phyloP scores from a whole-genome alignment of 352 stramenopile genomes.

The Phytophthora boehmeriae region DNA sequence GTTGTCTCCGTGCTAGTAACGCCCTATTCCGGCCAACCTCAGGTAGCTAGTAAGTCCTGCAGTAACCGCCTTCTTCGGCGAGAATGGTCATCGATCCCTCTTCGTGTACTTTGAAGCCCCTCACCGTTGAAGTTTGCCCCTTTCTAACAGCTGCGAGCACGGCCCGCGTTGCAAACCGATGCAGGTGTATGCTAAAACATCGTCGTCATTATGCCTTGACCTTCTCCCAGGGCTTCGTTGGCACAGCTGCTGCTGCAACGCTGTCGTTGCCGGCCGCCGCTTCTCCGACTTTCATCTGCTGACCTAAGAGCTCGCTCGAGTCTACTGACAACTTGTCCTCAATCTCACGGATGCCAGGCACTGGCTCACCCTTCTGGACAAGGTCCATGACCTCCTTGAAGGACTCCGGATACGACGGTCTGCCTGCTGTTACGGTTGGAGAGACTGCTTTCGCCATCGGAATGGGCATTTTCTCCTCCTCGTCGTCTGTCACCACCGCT shows the following conservation, averaged over 20 bases:
- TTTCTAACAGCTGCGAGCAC: neutral
- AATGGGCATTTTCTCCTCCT: conserved; percentile 40
- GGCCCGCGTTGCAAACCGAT: conserved; percentile 12
- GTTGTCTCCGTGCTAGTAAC: too few relatives aligned
- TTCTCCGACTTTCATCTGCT: conserved; percentile 28
- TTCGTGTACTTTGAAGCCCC: too few relatives aligned
- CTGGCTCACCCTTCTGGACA: conserved; percentile 70
- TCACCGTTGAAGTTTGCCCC: too few relatives aligned
- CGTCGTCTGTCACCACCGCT: conserved; percentile 2
- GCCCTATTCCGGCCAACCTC: too few relatives aligned
- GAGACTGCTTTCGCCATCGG: conserved; percentile 15
- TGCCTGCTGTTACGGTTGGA: conserved; percentile 20
- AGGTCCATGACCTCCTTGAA: conserved; percentile 81
- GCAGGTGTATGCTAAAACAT: neutral
- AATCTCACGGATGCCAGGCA: conserved; percentile 78
- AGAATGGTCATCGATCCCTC: too few relatives aligned
- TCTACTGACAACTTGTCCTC: conserved; percentile 79
- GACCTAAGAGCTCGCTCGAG: conserved; percentile 32
- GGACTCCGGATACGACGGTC: conserved; percentile 66
- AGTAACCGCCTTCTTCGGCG: too few relatives aligned
- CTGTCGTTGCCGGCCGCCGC: neutral
- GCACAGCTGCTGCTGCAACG: too few relatives aligned
- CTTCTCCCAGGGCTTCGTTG: conserved; percentile 54
- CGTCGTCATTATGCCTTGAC: conserved; percentile 21
- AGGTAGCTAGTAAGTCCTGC: too few relatives aligned